Base-by-base conservation (phyloP, 805 yeast species). In the Candida tibetensis region DNA sequence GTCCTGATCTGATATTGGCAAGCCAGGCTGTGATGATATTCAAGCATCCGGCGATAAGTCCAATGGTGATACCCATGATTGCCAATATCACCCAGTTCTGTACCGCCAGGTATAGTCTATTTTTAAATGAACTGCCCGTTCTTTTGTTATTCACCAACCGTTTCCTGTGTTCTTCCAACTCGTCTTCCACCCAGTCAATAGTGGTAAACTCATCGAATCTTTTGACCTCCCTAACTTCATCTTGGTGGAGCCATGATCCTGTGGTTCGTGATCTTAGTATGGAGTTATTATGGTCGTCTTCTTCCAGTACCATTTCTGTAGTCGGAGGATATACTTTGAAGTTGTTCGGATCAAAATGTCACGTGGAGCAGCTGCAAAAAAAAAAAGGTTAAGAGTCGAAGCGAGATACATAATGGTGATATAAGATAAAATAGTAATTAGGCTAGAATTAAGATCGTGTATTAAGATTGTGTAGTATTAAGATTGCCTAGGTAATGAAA, bases 1-100 rank as follows among this genome's bases (percentile, higher is more conserved):
- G 78, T 0, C 99, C 99, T 2, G 76, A 64, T 44, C 88, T 78
- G 44, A 89, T 60, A 51, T 82, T 82, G 2, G 88, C 83, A n/a
- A 93, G 62, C 76, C 90, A 88, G 36, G 87, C 91, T 0, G 98
- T 88, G 13, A 88, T 72, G 13, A 91, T 76, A 51, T 86, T 89
- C 37, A 93, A 64, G 13, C 76, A 69, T 0, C 88, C 95, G 0
- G 99, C 98, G 27, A 88, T 81, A 2, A 76, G 51, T 3, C 99
- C 99, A 37, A 90, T 83, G 3, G 72, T 45, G 1, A 82, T 55
- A 0, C 98, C 99, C 42, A 88, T 85, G 2, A 73, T 48, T 0
- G 90, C 82, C 25, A 93, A 64, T 0, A 85, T 82, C 1, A 88
- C 52, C 85, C 97, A 88, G 40, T 77, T 76, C 49, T 76, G 80